Percentiles rank a stretch among this genome's conserved stretches.
These are phyloP conservation scores for Kazachstania sp. DNA, from an alignment of 1,139 yeast species.

Conservation along the genomic window DNA sequence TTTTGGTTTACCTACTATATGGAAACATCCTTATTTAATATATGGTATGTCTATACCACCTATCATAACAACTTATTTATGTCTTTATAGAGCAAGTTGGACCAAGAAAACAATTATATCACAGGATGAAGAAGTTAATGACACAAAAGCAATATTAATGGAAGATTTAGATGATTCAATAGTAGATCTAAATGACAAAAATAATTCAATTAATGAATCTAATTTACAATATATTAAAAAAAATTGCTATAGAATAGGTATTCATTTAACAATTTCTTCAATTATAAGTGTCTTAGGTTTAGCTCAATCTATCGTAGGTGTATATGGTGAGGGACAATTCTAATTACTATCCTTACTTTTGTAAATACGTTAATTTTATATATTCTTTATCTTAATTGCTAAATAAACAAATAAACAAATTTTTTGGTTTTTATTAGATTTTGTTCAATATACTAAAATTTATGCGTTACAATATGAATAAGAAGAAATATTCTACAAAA, in stretches of 20 bases:
- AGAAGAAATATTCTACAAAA: too few species aligned
- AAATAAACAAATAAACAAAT: too few species aligned
- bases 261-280: conserved; percentile 16
- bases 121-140: too few species aligned
- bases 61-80: conserved; percentile 17
- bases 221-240: conserved; percentile 4
- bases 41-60: conserved; percentile 32
- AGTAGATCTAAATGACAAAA: conserved; percentile 21
- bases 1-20: conserved; percentile 26
- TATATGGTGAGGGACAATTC: conserved; percentile 28
- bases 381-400: too few species aligned
- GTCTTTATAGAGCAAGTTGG: conserved; percentile 7
- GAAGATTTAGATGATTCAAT: conserved; percentile 22
- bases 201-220: conserved; percentile 4
- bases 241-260: conserved; percentile 11
- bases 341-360: background rate
- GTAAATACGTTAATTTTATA: too few species aligned
- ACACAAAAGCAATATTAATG: conserved; percentile 4
- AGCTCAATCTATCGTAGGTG: conserved; percentile 25
- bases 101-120: background rate
- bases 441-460: too few species aligned
- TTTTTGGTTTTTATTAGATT: too few species aligned
- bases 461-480: too few species aligned
- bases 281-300: conserved; percentile 20
- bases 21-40: conserved; percentile 32